phyloP scores from a whole-genome alignment of 805 yeast species.

The Barnettozyma siamensis region DNA sequence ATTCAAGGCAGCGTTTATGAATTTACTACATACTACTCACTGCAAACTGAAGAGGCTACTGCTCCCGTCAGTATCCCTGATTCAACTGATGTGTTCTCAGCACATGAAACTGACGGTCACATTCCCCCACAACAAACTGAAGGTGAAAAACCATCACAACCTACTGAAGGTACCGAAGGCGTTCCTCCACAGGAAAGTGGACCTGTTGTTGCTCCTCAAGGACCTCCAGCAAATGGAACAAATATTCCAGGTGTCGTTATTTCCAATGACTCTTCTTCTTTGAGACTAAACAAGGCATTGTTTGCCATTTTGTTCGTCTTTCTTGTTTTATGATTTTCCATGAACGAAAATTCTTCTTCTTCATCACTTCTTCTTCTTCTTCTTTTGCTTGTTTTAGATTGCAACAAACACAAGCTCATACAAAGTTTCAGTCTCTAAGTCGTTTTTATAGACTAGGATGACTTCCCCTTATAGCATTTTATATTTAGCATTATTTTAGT shows the following conservation, averaged over 20 bases:
- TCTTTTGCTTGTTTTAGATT: background rate
- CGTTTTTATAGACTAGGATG: no score
- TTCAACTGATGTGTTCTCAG: background rate
- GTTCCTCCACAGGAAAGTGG: background rate
- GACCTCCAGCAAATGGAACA: background rate
- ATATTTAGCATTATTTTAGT: background rate
- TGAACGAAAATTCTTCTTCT: background rate
- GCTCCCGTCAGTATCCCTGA: background rate
- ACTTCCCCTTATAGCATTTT: background rate
- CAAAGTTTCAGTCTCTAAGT: no score
- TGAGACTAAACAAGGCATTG: conserved; percentile 1
- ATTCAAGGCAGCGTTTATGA: conserved; percentile 2
- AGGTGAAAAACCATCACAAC: background rate
- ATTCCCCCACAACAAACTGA: background rate
- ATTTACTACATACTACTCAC: conserved; percentile 2
- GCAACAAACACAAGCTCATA: no score
- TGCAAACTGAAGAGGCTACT: background rate
- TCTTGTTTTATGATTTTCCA: background rate
- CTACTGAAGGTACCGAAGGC: no score
- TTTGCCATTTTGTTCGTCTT: conserved; percentile 1
- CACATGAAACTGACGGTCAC: no score
- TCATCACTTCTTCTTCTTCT: background rate
- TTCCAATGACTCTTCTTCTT: background rate
- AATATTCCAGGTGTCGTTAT: background rate
- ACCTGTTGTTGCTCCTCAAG: background rate